Base-by-base conservation (phyloP, 768 basidiomycete species). In the Mycena belliarum region DNA sequence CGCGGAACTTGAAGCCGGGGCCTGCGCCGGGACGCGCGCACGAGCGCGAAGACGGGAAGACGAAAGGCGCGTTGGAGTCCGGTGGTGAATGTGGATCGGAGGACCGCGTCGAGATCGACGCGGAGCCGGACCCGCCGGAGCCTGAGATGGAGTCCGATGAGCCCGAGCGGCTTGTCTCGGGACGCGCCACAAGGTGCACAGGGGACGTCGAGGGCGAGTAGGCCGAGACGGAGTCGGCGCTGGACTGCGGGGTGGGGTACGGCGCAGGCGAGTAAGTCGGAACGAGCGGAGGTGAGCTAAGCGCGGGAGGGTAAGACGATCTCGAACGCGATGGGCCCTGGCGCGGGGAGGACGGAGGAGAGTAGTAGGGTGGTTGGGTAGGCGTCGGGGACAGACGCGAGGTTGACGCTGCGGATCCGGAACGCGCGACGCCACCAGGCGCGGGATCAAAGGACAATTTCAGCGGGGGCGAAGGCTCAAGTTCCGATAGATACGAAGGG, bases 41-140 rank as follows among this genome's bases (percentile, higher is more conserved):
- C 6, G 66, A 66, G 11, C 66, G 65, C 14, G 66, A 66, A 1
- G 65, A 66, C 9, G 66, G 66, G 41, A 62, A 68, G 6, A 68
- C 59, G 44, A 68, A 67, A 21, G 56, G 23, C 1, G 56, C 16
- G 29, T 12, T 6, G 46, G 57, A 38, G n/a, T 46, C 8, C 12
- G 33, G 33, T 10, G 33, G 12, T 35, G 7, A 32, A 6, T 32
- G 29, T 6, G 29, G 29, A 32, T 32, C 29, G 6, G 29, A 32
- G 29, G 29, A 32, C 7, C 29, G 29, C 29, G 12, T 32, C 29
- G 29, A 32, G 29, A 6, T 12, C 29, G 29, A n/a, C 29, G 29
- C 29, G 37, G 52, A 53, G 24, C n/a, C 25, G 4, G 58, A 59
- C 16, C 52, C 35, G n/a, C n/a, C n/a, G n/a, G n/a, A n/a, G 10